These are phyloP conservation scores for Cenococcum geophilum DNA, from an alignment of 495 filamentous ascomycete genomes.

Conservation along the genomic window DNA sequence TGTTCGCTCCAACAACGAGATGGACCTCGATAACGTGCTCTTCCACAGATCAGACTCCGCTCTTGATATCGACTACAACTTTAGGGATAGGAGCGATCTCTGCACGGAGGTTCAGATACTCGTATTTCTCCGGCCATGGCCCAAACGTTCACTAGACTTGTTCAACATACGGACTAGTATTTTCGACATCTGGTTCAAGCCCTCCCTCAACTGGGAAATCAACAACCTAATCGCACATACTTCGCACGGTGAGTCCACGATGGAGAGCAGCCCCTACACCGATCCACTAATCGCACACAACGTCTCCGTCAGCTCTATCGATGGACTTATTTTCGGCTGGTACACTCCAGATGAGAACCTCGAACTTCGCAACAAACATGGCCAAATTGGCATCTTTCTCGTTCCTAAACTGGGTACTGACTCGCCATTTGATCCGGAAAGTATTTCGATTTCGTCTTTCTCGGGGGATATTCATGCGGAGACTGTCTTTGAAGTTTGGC, in stretches of 20 bases:
- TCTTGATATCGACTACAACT: conserved; percentile 9
- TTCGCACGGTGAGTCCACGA: conserved; percentile 3
- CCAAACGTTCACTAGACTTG: conserved; percentile 1
- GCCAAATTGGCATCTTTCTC: neutral
- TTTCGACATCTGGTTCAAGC: conserved; percentile 10
- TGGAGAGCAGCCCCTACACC: conserved; percentile 3
- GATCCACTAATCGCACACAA: conserved; percentile 14
- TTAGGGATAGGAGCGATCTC: neutral
- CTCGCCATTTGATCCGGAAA: neutral
- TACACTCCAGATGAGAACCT: conserved; percentile 12
- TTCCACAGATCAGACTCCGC: neutral
- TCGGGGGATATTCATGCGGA: neutral
- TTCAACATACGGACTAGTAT: conserved; percentile 11
- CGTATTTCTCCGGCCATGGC: conserved; percentile 5
- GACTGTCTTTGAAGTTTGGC: conserved; percentile 2
- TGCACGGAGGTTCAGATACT: conserved; percentile 11
- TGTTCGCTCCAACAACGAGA: conserved; percentile 8
- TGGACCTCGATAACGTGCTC: conserved; percentile 4
- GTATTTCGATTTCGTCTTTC: conserved; percentile 8
- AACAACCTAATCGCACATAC: conserved; percentile 15
- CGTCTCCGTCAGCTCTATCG: conserved; percentile 11
- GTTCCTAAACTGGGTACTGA: neutral
- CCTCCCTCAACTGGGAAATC: conserved; percentile 8
- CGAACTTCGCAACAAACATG: conserved; percentile 8
- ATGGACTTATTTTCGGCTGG: conserved; percentile 6